A percentile compares a stretch with the other conserved stretches of the same genome.
Evolutionary conservation across 352 stramenopile genomes (phyloP).

Genomic region (Thalassiosira allenii): DNA sequence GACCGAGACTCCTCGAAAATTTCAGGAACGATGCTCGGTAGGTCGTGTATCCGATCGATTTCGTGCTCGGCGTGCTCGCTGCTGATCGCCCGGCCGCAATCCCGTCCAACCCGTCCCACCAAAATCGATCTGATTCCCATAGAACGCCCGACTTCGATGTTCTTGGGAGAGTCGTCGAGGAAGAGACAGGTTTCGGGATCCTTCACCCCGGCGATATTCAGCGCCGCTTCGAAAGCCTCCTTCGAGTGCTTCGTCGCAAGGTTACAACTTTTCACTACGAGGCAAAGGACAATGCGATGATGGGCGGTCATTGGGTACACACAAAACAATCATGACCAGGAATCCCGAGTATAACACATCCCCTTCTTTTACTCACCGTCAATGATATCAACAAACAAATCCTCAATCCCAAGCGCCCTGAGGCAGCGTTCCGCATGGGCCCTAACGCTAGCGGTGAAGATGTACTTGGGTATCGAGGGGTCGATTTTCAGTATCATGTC

Average conservation of each 20-base stretch:
- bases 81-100: constrained; percentile 58
- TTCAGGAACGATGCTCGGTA: constrained; percentile 58
- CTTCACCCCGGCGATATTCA: constrained; percentile 66
- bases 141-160: constrained; percentile 67
- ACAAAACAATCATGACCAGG: no score
- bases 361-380: no score
- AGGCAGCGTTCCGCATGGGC: constrained; percentile 78
- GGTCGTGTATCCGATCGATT: constrained; percentile 70
- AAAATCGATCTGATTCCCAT: constrained; percentile 71
- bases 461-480: constrained; percentile 72
- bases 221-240: constrained; percentile 69
- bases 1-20: no score
- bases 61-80: constrained; percentile 66
- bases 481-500: constrained; percentile 67
- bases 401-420: constrained; percentile 68
- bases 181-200: constrained; percentile 74
- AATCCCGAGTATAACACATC: no score
- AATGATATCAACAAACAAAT: constrained; percentile 80
- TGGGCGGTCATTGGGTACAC: no score
- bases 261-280: constrained; percentile 68
- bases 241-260: constrained; percentile 79
- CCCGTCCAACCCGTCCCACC: constrained; percentile 69
- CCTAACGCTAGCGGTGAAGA: constrained; percentile 79
- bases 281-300: no score
- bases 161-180: constrained; percentile 78